phyloP scores from a whole-genome alignment of 495 filamentous ascomycete species.

The Neurospora intermedia region DNA sequence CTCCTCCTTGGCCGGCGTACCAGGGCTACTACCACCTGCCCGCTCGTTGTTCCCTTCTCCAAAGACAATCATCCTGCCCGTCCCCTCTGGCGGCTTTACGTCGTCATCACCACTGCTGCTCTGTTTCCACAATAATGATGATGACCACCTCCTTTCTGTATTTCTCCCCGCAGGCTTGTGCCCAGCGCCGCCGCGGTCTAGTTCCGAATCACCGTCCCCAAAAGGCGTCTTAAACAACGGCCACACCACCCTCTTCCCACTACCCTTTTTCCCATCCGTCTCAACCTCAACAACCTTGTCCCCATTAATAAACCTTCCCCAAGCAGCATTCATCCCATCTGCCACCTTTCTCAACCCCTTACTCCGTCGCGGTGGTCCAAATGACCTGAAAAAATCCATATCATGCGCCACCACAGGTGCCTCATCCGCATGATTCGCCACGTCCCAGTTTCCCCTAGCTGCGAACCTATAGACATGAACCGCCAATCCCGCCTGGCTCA shows the following conservation, averaged over 20 bases:
- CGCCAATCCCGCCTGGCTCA: constrained; percentile 14
- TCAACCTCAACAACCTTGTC: constrained; percentile 40
- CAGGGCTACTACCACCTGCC: constrained; percentile 28
- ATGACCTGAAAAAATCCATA: constrained; percentile 18
- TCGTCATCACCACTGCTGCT: not conserved
- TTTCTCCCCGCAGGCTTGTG: not conserved
- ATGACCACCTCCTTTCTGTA: constrained; percentile 3
- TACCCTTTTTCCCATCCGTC: constrained; percentile 11
- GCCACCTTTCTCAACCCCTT: constrained; percentile 35
- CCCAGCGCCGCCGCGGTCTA: not conserved
- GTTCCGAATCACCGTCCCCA: not conserved
- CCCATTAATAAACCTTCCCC: constrained; percentile 41
- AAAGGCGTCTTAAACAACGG: constrained; percentile 22
- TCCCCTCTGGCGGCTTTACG: not conserved
- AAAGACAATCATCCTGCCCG: constrained; percentile 39
- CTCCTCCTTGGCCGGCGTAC: constrained; percentile 33
- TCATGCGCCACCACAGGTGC: constrained; percentile 46
- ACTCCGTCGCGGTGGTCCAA: not conserved
- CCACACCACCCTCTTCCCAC: constrained; percentile 13
- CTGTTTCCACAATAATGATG: not conserved
- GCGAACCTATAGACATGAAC: constrained; percentile 54
- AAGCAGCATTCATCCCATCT: constrained; percentile 43
- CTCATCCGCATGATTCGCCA: constrained; percentile 52
- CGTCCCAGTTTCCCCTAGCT: constrained; percentile 33
- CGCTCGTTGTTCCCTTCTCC: constrained; percentile 54